A percentile compares a stretch with the other conserved stretches of the same genome.
Conservation (phyloP, 768 basidiomycete genomes). For the Strobilomyces confusus region DNA sequence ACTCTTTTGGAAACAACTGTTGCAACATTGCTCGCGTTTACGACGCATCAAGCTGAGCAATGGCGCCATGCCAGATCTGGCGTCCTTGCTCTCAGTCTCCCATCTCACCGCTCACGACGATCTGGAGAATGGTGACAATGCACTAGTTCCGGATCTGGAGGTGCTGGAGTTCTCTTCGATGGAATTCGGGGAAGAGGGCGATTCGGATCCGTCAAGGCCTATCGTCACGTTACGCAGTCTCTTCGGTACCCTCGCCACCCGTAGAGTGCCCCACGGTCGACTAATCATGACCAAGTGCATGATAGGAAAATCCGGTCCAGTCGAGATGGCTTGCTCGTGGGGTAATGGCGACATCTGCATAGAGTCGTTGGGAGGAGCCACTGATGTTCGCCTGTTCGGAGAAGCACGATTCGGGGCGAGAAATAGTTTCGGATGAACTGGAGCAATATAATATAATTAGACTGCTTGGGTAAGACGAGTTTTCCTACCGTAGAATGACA, state of each 20-base stretch:
- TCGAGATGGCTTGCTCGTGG: no score
- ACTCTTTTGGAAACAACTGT: background rate
- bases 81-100: background rate
- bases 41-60: background rate
- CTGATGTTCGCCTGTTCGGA: no score
- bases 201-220: background rate
- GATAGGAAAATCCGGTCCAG: background rate
- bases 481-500: no score
- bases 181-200: background rate
- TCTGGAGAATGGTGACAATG: background rate
- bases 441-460: no score
- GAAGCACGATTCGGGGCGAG: no score
- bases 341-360: no score
- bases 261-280: background rate
- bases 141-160: background rate
- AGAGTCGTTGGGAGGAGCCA: no score
- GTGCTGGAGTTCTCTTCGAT: background rate
- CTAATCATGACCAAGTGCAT: background rate
- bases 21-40: background rate
- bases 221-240: background rate
- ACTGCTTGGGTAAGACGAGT: no score
- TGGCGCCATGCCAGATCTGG: background rate
- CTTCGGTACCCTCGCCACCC: background rate
- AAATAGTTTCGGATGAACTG: no score
- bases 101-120: background rate